Percentiles rank a stretch among this genome's conserved stretches.
These are phyloP conservation scores for Phallus indusiatus DNA, from an alignment of 768 basidiomycete genomes.

Conservation along the genomic window DNA sequence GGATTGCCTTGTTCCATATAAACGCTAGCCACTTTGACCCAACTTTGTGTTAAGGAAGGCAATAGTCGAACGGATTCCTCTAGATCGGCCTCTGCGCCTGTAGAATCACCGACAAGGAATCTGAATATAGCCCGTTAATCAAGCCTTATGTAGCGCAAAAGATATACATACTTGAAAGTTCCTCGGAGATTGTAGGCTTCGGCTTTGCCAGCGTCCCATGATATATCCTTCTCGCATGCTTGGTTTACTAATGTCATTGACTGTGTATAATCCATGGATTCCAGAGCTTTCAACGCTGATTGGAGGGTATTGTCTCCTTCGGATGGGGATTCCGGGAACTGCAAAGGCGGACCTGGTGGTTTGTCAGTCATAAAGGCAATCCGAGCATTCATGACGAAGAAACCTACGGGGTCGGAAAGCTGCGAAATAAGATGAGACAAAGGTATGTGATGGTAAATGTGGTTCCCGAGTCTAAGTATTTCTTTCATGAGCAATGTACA, in stretches of 20 bases:
- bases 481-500: background rate
- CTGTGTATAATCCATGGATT: conserved; percentile 76
- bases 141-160: background rate
- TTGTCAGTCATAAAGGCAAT: background rate
- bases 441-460: conserved; percentile 79
- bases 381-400: background rate
- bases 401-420: conserved; percentile 85
- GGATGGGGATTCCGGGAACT: conserved; percentile 62
- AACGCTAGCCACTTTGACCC: conserved; percentile 95
- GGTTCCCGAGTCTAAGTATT: conserved; percentile 56
- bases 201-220: conserved; percentile 63
- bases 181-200: conserved; percentile 90
- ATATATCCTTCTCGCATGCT: conserved; percentile 78
- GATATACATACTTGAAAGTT: conserved; percentile 74
- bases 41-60: conserved; percentile 70
- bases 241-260: conserved; percentile 74
- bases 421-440: conserved; percentile 92
- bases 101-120: conserved; percentile 81
- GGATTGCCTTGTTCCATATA: conserved; percentile 92
- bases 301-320: conserved; percentile 78
- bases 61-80: conserved; percentile 61
- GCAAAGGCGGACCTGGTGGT: conserved; percentile 51
- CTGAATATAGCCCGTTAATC: conserved; percentile 26
- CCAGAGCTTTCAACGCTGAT: conserved; percentile 74
- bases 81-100: conserved; percentile 76